These are phyloP conservation scores for Emergomyces pasteurianus DNA, from an alignment of 2,329 filamentous ascomycete species.

Conservation along the genomic window DNA sequence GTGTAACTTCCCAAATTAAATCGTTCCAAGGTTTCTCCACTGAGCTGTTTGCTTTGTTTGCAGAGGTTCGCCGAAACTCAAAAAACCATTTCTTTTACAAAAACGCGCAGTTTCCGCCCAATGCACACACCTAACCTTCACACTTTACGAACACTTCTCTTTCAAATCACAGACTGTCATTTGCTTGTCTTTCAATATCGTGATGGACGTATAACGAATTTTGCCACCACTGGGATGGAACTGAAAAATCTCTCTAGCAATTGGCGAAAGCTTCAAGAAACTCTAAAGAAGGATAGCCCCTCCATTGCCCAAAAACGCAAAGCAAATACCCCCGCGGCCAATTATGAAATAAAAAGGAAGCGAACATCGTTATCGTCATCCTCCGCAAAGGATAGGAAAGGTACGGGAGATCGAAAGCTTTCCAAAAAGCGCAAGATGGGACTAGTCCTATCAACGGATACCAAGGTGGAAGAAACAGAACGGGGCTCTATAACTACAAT, in stretches of 20 bases:
- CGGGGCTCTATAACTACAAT: background rate
- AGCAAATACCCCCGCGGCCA: slow-evolving; percentile 4
- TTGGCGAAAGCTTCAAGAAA: slow-evolving; percentile 39
- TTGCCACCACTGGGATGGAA: slow-evolving; percentile 27
- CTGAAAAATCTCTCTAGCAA: slow-evolving; percentile 35
- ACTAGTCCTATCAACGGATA: background rate
- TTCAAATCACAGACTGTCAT: background rate
- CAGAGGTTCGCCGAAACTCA: background rate
- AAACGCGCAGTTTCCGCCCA: no score
- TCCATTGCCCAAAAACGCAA: slow-evolving; percentile 22
- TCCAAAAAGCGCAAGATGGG: slow-evolving; percentile 1
- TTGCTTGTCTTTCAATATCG: background rate
- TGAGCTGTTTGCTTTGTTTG: slow-evolving; percentile 10
- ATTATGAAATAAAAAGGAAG: slow-evolving; percentile 9
- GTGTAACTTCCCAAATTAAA: no score
- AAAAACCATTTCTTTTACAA: background rate
- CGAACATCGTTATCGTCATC: slow-evolving; percentile 5
- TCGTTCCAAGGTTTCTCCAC: no score
- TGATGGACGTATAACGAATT: background rate
- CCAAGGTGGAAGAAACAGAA: background rate
- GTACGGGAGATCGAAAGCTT: background rate
- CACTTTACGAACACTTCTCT: background rate
- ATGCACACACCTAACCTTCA: background rate
- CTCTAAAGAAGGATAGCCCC: slow-evolving; percentile 25
- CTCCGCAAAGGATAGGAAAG: background rate